Evolutionary conservation across 768 basidiomycete genomes (phyloP).

Genomic region (Agrocybe chaxingu): DNA sequence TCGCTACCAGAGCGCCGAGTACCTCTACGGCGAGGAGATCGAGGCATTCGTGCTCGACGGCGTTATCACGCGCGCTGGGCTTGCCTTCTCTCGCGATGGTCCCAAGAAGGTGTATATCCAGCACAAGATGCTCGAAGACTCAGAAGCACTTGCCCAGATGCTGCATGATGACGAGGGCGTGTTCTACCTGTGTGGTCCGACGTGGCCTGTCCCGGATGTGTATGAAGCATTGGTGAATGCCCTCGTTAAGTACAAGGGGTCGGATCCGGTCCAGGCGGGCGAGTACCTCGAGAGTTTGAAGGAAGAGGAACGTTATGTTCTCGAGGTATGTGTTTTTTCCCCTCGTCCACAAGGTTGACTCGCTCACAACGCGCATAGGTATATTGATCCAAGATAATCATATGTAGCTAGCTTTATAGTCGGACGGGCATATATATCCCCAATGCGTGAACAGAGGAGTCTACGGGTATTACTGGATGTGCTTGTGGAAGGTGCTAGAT

Average conservation of each 20-base stretch:
- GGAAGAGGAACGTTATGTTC: slow-evolving; percentile 95
- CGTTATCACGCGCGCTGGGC: slow-evolving; percentile 83
- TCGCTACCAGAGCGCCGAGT: slow-evolving; percentile 92
- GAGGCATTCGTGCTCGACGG: slow-evolving; percentile 88
- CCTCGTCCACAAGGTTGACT: not conserved
- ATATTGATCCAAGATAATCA: slow-evolving; percentile 16
- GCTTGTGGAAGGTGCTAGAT: not conserved
- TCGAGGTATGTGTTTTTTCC: slow-evolving; percentile 61
- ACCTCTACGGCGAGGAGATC: slow-evolving; percentile 95
- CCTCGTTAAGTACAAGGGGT: slow-evolving; percentile 66
- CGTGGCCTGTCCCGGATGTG: slow-evolving; percentile 99
- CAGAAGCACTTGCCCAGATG: slow-evolving; percentile 69
- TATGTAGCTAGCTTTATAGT: not conserved
- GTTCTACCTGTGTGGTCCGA: slow-evolving; percentile 97
- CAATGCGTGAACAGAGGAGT: not conserved
- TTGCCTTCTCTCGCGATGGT: slow-evolving; percentile 96
- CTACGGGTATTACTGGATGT: not conserved
- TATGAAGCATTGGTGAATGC: slow-evolving; percentile 89
- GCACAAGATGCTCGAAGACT: slow-evolving; percentile 95
- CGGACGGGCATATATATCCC: slow-evolving; percentile 3
- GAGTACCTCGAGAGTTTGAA: slow-evolving; percentile 85
- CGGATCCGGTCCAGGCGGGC: slow-evolving; percentile 64
- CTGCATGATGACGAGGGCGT: slow-evolving; percentile 71
- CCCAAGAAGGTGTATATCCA: slow-evolving; percentile 97
- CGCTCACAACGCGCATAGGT: slow-evolving; percentile 14